Conservation (phyloP, 192 early-diverging fungal species). For the Coemansia sp. region DNA sequence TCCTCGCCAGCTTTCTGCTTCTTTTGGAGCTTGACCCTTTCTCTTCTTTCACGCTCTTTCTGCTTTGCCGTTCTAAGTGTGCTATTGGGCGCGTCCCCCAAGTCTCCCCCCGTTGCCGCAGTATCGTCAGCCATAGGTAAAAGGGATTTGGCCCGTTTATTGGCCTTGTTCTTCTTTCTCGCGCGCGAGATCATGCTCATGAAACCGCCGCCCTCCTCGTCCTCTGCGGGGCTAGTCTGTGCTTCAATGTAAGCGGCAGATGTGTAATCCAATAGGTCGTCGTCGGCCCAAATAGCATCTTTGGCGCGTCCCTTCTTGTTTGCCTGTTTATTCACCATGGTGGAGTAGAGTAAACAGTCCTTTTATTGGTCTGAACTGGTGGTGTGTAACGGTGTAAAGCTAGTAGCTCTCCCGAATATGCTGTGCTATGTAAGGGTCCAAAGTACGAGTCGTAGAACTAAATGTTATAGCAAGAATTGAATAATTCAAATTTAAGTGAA, state of each 20-base stretch:
- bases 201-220: constrained; percentile 11
- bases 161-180: constrained; percentile 61
- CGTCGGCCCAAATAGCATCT: constrained; percentile 44
- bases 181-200: constrained; percentile 30
- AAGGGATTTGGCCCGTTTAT: constrained; percentile 46
- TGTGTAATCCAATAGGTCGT: constrained; percentile 23
- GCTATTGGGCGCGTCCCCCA: constrained; percentile 51
- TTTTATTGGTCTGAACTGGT: no score
- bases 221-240: background rate
- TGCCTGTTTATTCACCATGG: no score
- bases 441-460: no score
- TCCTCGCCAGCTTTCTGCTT: constrained; percentile 49
- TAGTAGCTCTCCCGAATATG: no score
- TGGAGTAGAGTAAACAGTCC: no score
- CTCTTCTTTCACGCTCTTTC: constrained; percentile 56
- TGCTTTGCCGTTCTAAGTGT: constrained; percentile 59
- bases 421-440: no score
- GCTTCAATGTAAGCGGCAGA: constrained; percentile 23
- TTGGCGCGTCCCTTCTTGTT: no score
- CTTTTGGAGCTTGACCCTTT: constrained; percentile 46
- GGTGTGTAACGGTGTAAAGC: no score
- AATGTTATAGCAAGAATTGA: no score
- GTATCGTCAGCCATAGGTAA: no score
- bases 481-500: no score
- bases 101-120: constrained; percentile 29